phyloP scores from a whole-genome alignment of 2,329 filamentous ascomycete species.

The Talaromyces sp. region DNA sequence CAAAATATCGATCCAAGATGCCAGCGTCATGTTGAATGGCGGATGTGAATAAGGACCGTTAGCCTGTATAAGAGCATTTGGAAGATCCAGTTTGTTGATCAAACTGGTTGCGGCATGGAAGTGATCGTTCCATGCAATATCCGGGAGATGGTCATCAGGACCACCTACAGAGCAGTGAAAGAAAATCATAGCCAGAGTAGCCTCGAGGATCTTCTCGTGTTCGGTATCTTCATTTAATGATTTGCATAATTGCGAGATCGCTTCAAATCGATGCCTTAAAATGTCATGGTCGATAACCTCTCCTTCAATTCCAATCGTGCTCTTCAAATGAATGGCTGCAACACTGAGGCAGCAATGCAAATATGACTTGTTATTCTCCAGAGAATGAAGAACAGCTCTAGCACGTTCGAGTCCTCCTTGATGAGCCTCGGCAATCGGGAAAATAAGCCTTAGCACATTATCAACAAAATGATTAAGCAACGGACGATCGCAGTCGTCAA shows the following conservation, averaged over 20 bases:
- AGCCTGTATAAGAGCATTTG: constrained; percentile 59
- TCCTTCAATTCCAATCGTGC: constrained; percentile 48
- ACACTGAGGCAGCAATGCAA: constrained; percentile 94
- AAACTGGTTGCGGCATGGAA: constrained; percentile 86
- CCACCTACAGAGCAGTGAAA: constrained; percentile 90
- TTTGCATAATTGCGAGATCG: constrained; percentile 79
- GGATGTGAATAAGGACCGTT: constrained; percentile 57
- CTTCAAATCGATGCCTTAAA: constrained; percentile 84
- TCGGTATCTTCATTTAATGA: constrained; percentile 73
- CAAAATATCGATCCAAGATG: constrained; percentile 94
- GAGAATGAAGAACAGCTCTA: constrained; percentile 77
- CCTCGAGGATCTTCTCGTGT: constrained; percentile 84
- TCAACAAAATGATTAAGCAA: constrained; percentile 88
- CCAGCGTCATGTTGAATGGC: constrained; percentile 86
- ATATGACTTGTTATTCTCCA: constrained; percentile 89
- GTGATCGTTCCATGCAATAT: constrained; percentile 96
- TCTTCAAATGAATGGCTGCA: constrained; percentile 86
- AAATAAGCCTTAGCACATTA: constrained; percentile 79
- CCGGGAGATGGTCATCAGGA: constrained; percentile 74
- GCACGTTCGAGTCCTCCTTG: constrained; percentile 76
- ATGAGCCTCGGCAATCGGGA: constrained; percentile 86
- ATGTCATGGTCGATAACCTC: constrained; percentile 85
- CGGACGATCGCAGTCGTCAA: constrained; percentile 81
- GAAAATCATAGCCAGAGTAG: constrained; percentile 90
- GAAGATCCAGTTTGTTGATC: constrained; percentile 77